Evolutionary conservation across 2,329 filamentous ascomycete species (phyloP).

Genomic region (Exserohilum rostratum): DNA sequence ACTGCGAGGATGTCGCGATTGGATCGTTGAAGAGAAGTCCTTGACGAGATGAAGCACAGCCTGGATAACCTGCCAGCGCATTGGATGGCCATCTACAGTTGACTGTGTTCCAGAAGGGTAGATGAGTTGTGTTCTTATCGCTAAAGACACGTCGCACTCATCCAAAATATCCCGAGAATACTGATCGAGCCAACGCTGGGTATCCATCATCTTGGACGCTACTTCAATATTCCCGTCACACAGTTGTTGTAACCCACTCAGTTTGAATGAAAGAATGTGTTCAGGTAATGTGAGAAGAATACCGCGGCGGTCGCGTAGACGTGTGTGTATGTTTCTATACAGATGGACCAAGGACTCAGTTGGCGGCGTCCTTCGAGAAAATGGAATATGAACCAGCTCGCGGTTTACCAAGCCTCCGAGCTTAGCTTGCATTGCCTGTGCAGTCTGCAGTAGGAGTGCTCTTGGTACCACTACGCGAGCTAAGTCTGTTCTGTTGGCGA

Average conservation of each 20-base stretch:
- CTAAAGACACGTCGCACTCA: conserved; percentile 60
- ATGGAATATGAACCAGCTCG: conserved; percentile 62
- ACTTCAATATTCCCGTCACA: conserved; percentile 54
- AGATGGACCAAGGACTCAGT: conserved; percentile 30
- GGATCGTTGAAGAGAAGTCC: conserved; percentile 42
- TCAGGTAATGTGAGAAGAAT: conserved; percentile 68
- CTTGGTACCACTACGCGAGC: conserved; percentile 63
- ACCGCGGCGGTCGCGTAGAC: conserved; percentile 54
- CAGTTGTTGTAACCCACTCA: conserved; percentile 65
- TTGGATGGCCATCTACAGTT: conserved; percentile 49
- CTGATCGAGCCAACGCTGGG: conserved; percentile 58
- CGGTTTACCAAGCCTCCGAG: conserved; percentile 63
- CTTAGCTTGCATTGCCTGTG: conserved; percentile 60
- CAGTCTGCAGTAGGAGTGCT: conserved; percentile 63
- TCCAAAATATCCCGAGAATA: conserved; percentile 67
- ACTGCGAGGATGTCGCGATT: conserved; percentile 49
- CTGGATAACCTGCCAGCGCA: conserved; percentile 50
- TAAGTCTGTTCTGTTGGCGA: conserved; percentile 51
- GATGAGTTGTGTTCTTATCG: conserved; percentile 51
- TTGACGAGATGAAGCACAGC: conserved; percentile 43
- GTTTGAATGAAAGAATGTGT: conserved; percentile 68
- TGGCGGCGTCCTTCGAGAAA: conserved; percentile 59
- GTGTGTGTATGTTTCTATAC: conserved; percentile 50
- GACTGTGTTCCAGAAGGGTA: conserved; percentile 53
- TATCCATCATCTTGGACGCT: conserved; percentile 57